Evolutionary conservation across 306 rosid species (phyloP), one percentile per base, ranked within the genome.

Genomic region (Acmispon strigosus): DNA sequence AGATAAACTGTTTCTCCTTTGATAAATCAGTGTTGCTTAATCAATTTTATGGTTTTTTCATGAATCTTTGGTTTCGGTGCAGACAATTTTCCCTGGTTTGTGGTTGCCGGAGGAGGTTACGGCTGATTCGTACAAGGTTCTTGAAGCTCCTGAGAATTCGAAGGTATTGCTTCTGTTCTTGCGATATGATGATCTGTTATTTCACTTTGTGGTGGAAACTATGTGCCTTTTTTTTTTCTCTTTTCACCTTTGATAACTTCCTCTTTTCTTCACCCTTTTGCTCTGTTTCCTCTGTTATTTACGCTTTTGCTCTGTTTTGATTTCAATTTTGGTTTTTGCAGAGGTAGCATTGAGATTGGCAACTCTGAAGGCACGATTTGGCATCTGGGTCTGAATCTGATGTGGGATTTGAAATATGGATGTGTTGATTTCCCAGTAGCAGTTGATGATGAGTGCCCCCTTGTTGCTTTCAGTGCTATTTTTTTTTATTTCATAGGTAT

Each of bases 41-140:
- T 11, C 42, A 7, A 39, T 10, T 41, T 19, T 9, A 18, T 62
- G 34, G 36, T 62, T 62, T 61, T 44, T 7, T 64, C 0, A 10
- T 27, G 24, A 45, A 27, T 32, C 37, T 32, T 32, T 37, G 32
- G 5, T 57, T 39, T 57, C 39, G 36, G 5, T 65, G 56, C 83
- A 94, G 96, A 8, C 76, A 7, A 42, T 89, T 34, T 89, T 78
- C 50, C 99, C 97, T 48, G 96, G 97, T n/a, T 15, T 66, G 76
- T 88, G 88, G 89, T 60, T 94, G 82, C 66, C 87, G 54, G 95
- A 91, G 54, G 96, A 91, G 77, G 63, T 94, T 41, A 71, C 92
- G 14, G 78, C 86, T 17, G 96, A 89, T 80, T 45, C 75, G 1
- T 94, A 94, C 83, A 90, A 87, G 67, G 79, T 79, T 67, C 60